These are phyloP conservation scores for Russula lepida DNA, from an alignment of 768 basidiomycete species.

Conservation along the genomic window DNA sequence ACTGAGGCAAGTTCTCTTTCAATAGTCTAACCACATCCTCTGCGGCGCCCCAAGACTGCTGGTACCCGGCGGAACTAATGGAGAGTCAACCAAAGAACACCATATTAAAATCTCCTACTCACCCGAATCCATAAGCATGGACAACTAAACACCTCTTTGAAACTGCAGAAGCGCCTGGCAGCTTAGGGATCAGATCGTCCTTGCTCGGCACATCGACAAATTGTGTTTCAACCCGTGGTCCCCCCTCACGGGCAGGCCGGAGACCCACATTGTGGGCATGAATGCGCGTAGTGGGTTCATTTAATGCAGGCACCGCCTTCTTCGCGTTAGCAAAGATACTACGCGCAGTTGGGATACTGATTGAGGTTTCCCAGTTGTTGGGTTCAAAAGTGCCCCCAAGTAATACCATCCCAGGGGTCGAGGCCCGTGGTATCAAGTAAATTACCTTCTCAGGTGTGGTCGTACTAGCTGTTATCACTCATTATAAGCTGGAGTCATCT, in stretches of 20 bases:
- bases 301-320: conserved; percentile 31
- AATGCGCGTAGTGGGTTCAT: conserved; percentile 33
- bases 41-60: conserved; percentile 27
- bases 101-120: conserved; percentile 21
- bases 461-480: neutral
- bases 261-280: conserved; percentile 50
- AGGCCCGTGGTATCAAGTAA: conserved; percentile 58
- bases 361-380: conserved; percentile 44
- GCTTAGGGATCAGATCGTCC: conserved; percentile 20
- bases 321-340: conserved; percentile 42
- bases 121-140: conserved; percentile 59
- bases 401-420: conserved; percentile 38
- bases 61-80: conserved; percentile 26
- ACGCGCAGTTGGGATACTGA: conserved; percentile 34
- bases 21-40: conserved; percentile 23
- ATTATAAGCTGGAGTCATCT: neutral
- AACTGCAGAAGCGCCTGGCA: conserved; percentile 20
- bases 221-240: conserved; percentile 48
- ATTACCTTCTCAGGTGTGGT: conserved; percentile 27
- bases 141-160: conserved; percentile 32
- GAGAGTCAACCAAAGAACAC: neutral
- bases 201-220: conserved; percentile 31
- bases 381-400: conserved; percentile 50
- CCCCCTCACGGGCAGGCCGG: conserved; percentile 47
- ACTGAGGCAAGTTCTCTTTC: conserved; percentile 12